Evolutionary conservation across 192 early-diverging fungal species (phyloP), one percentile per base, ranked within the genome.

Genomic region (Coemansia sp.): DNA sequence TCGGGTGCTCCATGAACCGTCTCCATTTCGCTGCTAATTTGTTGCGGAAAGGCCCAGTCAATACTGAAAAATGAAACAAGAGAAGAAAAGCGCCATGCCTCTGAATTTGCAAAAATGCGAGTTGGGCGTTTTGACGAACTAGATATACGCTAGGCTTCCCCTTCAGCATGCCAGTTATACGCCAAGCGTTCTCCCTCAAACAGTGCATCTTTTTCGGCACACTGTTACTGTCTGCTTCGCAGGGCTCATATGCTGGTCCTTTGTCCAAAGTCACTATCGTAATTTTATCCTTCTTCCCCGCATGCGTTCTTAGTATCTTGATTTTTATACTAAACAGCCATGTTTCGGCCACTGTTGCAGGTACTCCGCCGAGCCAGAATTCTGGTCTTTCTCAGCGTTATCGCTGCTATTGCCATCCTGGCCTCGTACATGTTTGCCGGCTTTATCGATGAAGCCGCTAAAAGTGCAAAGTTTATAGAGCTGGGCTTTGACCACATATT

Each of bases 361-460:
- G 34, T 57, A 48, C 54, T 56, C 18, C 59, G 47, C 20, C 60
- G 66, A 1, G 58, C 69, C 9, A 58, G 56, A 25, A 34, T 66
- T 36, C 17, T 69, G 25, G 54, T 66, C 11, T 75, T 75, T 42
- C 55, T 75, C 26, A 34, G 31, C 15, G 24, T 36, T 3, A 25
- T 69, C 2, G 15, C 49, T 5, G 18, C 37, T 11, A 12, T 61
- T 1, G 36, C 26, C 0, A 17, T 66, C 20, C 36, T 68, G 37
- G 63, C 58, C n/a, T 63, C 61, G 5, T 66, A 55, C 55, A 75
- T 74, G 73, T 75, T 69, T 63, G 53, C 63, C 18, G 69, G 73
- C 63, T 75, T 69, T 67, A 69, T 64, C 38, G 63, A 65, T 31
- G 42, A 52, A 31, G 26, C 48, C 15, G 46, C 63, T 3, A 25